These are phyloP conservation scores for Periconia macrospinosa DNA, from an alignment of 2,329 filamentous ascomycete genomes.

Conservation along the genomic window DNA sequence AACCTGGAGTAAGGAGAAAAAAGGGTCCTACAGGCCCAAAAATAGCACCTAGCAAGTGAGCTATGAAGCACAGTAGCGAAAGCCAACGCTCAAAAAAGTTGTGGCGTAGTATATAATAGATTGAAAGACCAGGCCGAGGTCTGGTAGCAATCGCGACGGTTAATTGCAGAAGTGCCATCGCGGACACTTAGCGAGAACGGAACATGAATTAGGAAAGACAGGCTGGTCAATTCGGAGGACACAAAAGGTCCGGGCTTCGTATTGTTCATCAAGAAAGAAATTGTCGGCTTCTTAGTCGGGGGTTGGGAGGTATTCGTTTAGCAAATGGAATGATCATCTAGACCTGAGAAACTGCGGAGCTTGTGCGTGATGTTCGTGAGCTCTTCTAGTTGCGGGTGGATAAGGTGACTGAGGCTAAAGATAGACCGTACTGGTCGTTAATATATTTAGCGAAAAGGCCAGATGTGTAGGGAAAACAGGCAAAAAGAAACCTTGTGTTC, in stretches of 20 bases:
- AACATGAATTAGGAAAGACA: conserved; percentile 15
- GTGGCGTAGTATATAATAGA: conserved; percentile 34
- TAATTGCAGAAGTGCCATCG: conserved; percentile 26
- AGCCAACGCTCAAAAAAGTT: conserved; percentile 12
- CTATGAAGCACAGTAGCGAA: conserved; percentile 19
- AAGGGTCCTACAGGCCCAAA: conserved; percentile 17
- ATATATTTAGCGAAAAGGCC: conserved; percentile 21
- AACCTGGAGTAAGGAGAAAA: conserved; percentile 15
- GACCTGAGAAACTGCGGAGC: not conserved
- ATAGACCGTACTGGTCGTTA: conserved; percentile 20
- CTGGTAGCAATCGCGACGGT: conserved; percentile 22
- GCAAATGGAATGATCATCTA: conserved; percentile 4
- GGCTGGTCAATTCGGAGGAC: conserved; percentile 7
- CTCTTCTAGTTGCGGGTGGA: not conserved
- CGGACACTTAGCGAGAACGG: conserved; percentile 24
- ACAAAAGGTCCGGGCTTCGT: conserved; percentile 17
- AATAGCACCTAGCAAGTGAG: conserved; percentile 23
- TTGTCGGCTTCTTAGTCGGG: conserved; percentile 4
- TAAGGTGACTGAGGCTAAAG: conserved; percentile 12
- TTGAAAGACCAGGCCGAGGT: conserved; percentile 36
- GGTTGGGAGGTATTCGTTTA: not conserved
- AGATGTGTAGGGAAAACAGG: conserved; percentile 8
- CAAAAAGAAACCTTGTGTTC: conserved; percentile 1
- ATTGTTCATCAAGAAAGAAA: conserved; percentile 32
- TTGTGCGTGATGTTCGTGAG: not conserved